Base-by-base conservation (phyloP, 345 rosid genomes). In the Heritiera fomes region DNA sequence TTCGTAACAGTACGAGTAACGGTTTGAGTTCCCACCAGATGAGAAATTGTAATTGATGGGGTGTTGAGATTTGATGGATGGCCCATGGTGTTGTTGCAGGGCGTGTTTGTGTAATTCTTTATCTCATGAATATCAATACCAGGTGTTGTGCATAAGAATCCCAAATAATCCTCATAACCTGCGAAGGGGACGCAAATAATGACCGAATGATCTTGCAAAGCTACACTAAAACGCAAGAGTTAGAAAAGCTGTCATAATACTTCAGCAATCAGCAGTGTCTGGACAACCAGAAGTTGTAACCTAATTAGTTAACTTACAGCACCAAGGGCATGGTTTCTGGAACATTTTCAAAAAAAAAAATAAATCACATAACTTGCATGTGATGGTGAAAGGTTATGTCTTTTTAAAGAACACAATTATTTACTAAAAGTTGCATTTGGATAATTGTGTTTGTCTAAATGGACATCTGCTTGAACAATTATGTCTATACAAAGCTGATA, bases 71-170 rank as follows among this genome's bases (percentile, higher is more conserved):
- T 97, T 17, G 91, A 89, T 5, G 98, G 97, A 74, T 84, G 97
- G 80, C 86, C 89, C 85, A 94, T 90, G 75, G 90, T 82, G 87
- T 34, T 85, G 86, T 94, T 90, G 89, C 99, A 97, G 5, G 91
- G 93, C 46, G 79, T 38, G 83, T 81, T 90, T 32, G 98, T 91
- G 85, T 90, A 93, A 82, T 94, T 94, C 59, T 40, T 82, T 80
- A 97, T 91, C 90, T 92, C 99, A 7, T 89, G 92, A 23, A 75
- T 79, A 61, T 93, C 87, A 3, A 94, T 89, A 10, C 99, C 98
- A 0, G 99, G 92, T 6, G 99, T 97, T 47, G 98, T 90, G 86
- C 99, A 97, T 83, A 97, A 81, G 94, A 97, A 97, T 8, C 95
- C 98, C 82, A 94, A 60, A 79, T 97, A 97, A 86, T 94, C 99